Evolutionary conservation across 805 yeast genomes (phyloP), one percentile per base, ranked within the genome.

Genomic region (Yamadazyma ubonensis): DNA sequence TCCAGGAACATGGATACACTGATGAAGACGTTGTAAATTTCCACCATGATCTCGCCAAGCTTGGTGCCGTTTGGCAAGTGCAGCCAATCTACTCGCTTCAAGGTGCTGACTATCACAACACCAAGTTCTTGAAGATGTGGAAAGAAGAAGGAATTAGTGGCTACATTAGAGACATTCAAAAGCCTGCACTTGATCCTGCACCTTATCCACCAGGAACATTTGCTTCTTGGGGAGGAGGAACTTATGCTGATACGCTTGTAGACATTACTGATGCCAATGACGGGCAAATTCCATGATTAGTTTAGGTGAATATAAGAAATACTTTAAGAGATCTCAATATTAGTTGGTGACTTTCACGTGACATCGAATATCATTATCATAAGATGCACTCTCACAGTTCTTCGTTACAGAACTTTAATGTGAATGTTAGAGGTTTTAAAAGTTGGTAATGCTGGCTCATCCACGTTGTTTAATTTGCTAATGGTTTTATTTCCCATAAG

Each of bases 41-140:
- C 31, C 44, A 40, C 18, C 19, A 33, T 3, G 44, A 44, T 20
- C 19, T 44, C 12, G 47, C 47, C 19, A 34, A 44, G n/a, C 18
- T 44, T 12, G 44, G 44, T 11, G 47, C 44, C 5, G 42, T 44
- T 15, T 44, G 47, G 47, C 47, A 44, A 22, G 44, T 41, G 3
- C 47, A 44, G 25, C 47, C 47, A 18, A 44, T 44, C n/a, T 44
- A 23, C 26, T 34, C 39, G 11, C 10, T 44, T 23, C 44, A 44
- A 37, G 47, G 47, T 15, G 19, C 23, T 10, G 37, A 37, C 20
- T 12, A 30, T 22, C 31, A 12, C 22, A 33, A 25, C n/a, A 15
- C 22, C 26, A 32, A 34, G 10, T 44, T 41, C 28, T 19, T 39
- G 10, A 29, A 37, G 16, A 40, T 41, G 41, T 44, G 41, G 39